Evolutionary conservation across 257 asterid genomes (phyloP).

Genomic region (Leonotis leonurus): DNA sequence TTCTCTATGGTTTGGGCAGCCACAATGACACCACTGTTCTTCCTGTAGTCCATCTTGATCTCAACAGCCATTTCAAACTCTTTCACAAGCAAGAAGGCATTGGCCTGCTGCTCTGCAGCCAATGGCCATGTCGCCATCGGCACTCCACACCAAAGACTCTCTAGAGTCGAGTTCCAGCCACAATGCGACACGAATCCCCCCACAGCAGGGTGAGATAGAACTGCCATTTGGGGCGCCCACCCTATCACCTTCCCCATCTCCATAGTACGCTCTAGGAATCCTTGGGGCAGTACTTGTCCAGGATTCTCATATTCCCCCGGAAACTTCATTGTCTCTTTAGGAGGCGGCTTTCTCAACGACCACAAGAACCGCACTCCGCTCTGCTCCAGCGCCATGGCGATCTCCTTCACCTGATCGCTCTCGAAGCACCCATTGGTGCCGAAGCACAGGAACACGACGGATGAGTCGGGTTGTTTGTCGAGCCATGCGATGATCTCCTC

Average conservation of each 20-base stretch:
- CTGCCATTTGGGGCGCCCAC: slow-evolving; percentile 35
- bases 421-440: slow-evolving; percentile 26
- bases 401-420: slow-evolving; percentile 25
- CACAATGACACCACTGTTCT: background rate
- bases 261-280: slow-evolving; percentile 21
- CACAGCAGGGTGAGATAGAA: slow-evolving; percentile 27
- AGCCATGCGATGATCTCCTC: slow-evolving; percentile 22
- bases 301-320: slow-evolving; percentile 17
- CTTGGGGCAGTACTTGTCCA: slow-evolving; percentile 19
- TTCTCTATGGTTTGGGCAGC: slow-evolving; percentile 11
- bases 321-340: background rate
- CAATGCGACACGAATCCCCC: slow-evolving; percentile 47
- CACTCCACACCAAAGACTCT: slow-evolving; percentile 38
- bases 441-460: slow-evolving; percentile 37
- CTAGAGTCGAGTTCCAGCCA: slow-evolving; percentile 38
- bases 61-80: slow-evolving; percentile 29
- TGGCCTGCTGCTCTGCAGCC: slow-evolving; percentile 31
- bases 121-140: slow-evolving; percentile 40
- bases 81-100: slow-evolving; percentile 31
- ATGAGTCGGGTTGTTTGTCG: slow-evolving; percentile 23
- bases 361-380: slow-evolving; percentile 31
- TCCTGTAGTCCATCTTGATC: slow-evolving; percentile 26
- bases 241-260: slow-evolving; percentile 32
- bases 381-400: slow-evolving; percentile 25
- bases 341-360: slow-evolving; percentile 35